Base-by-base conservation (phyloP, 345 rosid species). In the Anastatica hierochuntica region DNA sequence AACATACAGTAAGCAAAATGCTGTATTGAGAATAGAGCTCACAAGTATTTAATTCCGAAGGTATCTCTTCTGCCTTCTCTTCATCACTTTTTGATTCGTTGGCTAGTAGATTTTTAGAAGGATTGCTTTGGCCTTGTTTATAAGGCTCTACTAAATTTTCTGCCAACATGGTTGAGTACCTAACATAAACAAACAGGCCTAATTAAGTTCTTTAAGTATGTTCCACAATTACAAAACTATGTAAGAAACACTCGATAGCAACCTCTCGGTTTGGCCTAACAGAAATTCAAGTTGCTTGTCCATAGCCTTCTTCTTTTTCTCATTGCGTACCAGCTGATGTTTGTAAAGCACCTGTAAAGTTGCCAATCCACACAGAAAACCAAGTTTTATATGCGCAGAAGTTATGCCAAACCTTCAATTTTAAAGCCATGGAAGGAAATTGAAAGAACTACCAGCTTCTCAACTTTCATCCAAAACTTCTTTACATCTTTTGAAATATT, bases 231-330 rank as follows among this genome's bases (percentile, higher is more conserved):
- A 29, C 17, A 60, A 44, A 46, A 24, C 6, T 24, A 5, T 8
- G 56, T 11, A 46, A 52, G 39, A 67, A 49, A 24, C 9, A 20
- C 8, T 33, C 34, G 10, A 29, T 26, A 68, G 41, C 14, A 35
- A 88, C 99, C 99, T 94, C 76, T 94, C 99, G 35, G 99, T 94
- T 77, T 94, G 99, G 63, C 99, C 99, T 49, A 94, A 71, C 58
- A 94, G 85, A 76, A 94, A 94, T 67, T 94, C 82, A 21, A 94
- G 97, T 56, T 94, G 99, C 72, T 83, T 94, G 62, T 94, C 97
- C 72, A 88, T 87, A 14, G 92, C 80, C 74, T 82, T 94, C 70
- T 94, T 94, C 89, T 89, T 85, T 70, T 82, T 94, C 76, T 79
- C 99, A 53, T 88, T 89, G 48, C 85, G 84, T 70, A 80, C 94